A percentile compares a stretch with the other conserved stretches of the same genome.
These are phyloP conservation scores for Podaxis carcinomalis DNA, from an alignment of 768 basidiomycete genomes.

Conservation along the genomic window DNA sequence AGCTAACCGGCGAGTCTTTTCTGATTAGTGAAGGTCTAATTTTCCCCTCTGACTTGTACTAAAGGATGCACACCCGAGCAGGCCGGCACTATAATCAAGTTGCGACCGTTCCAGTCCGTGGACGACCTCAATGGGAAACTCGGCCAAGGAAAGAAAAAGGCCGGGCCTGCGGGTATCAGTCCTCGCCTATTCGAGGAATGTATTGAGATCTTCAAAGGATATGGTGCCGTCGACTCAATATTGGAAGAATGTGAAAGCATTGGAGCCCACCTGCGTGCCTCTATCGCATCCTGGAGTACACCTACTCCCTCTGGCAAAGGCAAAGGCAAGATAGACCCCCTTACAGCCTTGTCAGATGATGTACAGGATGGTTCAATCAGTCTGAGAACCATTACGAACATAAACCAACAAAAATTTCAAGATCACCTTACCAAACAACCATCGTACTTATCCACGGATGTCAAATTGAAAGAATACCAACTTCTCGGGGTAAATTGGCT, in stretches of 20 bases:
- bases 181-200: constrained; percentile 90
- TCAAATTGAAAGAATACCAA: constrained; percentile 94
- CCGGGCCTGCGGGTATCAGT: constrained; percentile 78
- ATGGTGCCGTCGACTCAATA: constrained; percentile 84
- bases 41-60: neutral
- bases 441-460: constrained; percentile 52
- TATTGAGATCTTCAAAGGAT: constrained; percentile 77
- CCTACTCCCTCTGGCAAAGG: constrained; percentile 33
- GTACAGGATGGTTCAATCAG: constrained; percentile 61
- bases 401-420: constrained; percentile 37
- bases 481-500: constrained; percentile 98
- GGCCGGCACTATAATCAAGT: constrained; percentile 69
- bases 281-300: constrained; percentile 76
- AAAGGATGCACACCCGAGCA: constrained; percentile 79
- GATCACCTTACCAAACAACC: constrained; percentile 81
- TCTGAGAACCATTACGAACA: constrained; percentile 42
- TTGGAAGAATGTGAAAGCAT: constrained; percentile 87
- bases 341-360: constrained; percentile 24
- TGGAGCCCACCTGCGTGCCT: constrained; percentile 65
- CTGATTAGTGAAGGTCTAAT: constrained; percentile 1
- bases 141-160: constrained; percentile 83
- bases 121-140: constrained; percentile 76
- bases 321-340: constrained; percentile 28
- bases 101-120: constrained; percentile 77
- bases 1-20: constrained; percentile 59